A percentile compares a stretch with the other conserved stretches of the same genome.
These are phyloP conservation scores for Oligophagozyma castellii DNA, from an alignment of 1,139 yeast genomes.

Conservation along the genomic window DNA sequence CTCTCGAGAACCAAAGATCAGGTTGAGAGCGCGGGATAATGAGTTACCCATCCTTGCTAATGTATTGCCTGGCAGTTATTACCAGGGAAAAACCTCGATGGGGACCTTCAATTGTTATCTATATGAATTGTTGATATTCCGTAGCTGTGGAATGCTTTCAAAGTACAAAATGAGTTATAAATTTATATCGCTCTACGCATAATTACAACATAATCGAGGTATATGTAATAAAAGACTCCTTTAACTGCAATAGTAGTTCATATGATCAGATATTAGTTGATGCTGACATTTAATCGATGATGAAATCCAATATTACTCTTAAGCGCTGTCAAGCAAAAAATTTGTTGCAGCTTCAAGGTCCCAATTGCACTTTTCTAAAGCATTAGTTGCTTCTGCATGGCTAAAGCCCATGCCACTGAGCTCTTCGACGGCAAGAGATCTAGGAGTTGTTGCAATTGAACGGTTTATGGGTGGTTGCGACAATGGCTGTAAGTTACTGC, in stretches of 20 bases:
- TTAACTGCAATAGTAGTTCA: background rate
- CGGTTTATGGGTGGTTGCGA: slow-evolving; percentile 16
- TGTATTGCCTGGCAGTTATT: no score
- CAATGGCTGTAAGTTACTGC: slow-evolving; percentile 3
- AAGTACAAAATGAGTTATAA: no score
- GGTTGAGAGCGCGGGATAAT: slow-evolving; percentile 33
- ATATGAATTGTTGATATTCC: no score
- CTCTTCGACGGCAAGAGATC: slow-evolving; percentile 48
- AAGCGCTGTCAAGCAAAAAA: slow-evolving; percentile 57
- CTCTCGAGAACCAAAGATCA: slow-evolving; percentile 35
- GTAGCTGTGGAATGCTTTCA: no score
- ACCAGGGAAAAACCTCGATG: no score
- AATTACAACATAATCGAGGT: no score
- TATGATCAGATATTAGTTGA: slow-evolving; percentile 1
- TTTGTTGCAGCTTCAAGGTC: slow-evolving; percentile 78
- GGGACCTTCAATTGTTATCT: no score
- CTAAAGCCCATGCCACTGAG: slow-evolving; percentile 85
- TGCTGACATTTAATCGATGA: background rate
- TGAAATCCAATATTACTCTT: slow-evolving; percentile 1
- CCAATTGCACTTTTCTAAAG: slow-evolving; percentile 59
- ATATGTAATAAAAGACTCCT: slow-evolving; percentile 1
- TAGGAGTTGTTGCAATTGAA: slow-evolving; percentile 29
- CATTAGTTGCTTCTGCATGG: slow-evolving; percentile 46
- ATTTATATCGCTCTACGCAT: no score
- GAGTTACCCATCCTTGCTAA: slow-evolving; percentile 31